Evolutionary conservation across 2,329 filamentous ascomycete genomes (phyloP).

Genomic region (Fusarium oligoseptatum): DNA sequence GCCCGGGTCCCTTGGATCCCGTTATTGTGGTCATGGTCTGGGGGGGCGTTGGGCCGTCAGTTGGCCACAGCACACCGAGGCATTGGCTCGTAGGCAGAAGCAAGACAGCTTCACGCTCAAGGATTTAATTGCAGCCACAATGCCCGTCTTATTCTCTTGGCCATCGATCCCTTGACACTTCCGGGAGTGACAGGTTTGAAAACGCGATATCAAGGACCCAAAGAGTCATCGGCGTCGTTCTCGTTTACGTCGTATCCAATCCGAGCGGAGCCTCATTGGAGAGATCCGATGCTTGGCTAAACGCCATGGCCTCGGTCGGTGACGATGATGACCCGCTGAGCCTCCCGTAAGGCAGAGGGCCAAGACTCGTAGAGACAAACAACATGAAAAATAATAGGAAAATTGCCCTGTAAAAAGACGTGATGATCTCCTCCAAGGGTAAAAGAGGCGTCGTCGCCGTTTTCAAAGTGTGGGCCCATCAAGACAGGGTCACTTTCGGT

Average conservation of each 20-base stretch:
- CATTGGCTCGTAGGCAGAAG: background rate
- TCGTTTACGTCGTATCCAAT: conserved; percentile 2
- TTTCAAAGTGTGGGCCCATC: background rate
- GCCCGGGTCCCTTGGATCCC: background rate
- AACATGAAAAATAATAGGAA: background rate
- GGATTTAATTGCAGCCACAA: conserved; percentile 16
- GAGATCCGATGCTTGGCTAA: background rate
- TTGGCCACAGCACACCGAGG: background rate
- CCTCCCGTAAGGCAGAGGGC: background rate
- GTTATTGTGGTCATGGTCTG: background rate
- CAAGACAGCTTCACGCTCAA: background rate
- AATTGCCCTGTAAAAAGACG: background rate
- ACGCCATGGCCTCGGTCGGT: background rate
- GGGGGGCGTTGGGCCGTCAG: background rate
- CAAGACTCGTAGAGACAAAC: background rate
- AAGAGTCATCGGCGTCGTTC: background rate
- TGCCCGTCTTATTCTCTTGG: conserved; percentile 7
- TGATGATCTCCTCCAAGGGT: background rate
- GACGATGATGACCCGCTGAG: background rate
- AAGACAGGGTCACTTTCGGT: background rate
- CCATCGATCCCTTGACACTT: conserved; percentile 20
- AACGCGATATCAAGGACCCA: background rate
- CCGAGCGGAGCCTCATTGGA: conserved; percentile 1
- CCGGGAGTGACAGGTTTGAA: background rate
- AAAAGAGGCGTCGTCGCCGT: background rate